Evolutionary conservation across 371 early-diverging fungal species (phyloP).

Genomic region (Phascolomyces articulosus): DNA sequence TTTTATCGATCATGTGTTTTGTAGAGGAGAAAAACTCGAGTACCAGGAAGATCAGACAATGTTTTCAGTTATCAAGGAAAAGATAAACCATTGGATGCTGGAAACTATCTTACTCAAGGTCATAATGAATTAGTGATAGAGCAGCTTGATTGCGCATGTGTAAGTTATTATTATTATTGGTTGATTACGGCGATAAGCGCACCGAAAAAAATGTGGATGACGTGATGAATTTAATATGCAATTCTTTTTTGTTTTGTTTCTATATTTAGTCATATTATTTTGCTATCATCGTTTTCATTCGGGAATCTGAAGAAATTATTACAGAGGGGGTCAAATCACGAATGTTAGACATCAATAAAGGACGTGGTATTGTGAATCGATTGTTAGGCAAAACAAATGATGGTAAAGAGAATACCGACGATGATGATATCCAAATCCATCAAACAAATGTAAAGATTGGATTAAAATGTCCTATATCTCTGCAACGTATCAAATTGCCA

Average conservation of each 20-base stretch:
- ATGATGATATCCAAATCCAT: slow-evolving; percentile 39
- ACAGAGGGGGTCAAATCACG: slow-evolving; percentile 1
- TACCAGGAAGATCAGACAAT: slow-evolving; percentile 12
- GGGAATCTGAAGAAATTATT: slow-evolving; percentile 29
- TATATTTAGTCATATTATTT: slow-evolving; percentile 28
- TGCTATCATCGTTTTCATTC: slow-evolving; percentile 19
- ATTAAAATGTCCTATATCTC: slow-evolving; percentile 39
- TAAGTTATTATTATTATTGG: slow-evolving; percentile 18
- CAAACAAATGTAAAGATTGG: slow-evolving; percentile 29
- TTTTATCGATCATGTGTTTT: background rate
- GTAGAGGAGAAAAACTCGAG: slow-evolving; percentile 8
- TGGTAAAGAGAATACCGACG: slow-evolving; percentile 22
- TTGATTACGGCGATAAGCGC: too few species aligned
- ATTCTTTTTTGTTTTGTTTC: background rate
- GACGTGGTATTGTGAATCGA: slow-evolving; percentile 20
- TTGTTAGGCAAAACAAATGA: slow-evolving; percentile 19
- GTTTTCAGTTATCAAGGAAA: slow-evolving; percentile 27
- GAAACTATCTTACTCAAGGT: slow-evolving; percentile 17
- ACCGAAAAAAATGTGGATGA: too few species aligned
- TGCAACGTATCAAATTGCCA: slow-evolving; percentile 33
- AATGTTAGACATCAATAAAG: slow-evolving; percentile 8
- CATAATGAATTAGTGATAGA: slow-evolving; percentile 23
- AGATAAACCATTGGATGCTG: slow-evolving; percentile 37
- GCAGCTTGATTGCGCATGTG: slow-evolving; percentile 38
- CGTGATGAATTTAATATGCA: too few species aligned